Conservation (phyloP, 177 flowering plant species). For the Vitis hybrid region DNA sequence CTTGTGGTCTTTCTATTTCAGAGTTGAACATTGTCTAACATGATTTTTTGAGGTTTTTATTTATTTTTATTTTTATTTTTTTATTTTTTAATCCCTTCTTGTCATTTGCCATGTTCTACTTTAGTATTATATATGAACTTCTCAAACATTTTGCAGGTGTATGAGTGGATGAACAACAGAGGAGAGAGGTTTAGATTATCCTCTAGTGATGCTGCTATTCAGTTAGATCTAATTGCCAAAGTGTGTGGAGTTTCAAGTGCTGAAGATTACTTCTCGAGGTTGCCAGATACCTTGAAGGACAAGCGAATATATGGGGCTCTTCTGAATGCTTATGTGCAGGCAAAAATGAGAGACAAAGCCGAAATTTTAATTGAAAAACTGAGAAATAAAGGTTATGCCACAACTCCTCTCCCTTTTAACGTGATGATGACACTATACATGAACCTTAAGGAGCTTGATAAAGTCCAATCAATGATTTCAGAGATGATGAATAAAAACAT, state of each 20-base stretch:
- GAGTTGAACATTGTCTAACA: neutral
- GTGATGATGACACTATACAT: conserved; percentile 95
- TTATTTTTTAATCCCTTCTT: neutral
- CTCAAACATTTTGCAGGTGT: conserved; percentile 45
- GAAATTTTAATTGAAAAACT: conserved; percentile 58
- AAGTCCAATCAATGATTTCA: conserved; percentile 47
- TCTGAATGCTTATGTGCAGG: conserved; percentile 64
- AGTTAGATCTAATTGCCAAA: conserved; percentile 77
- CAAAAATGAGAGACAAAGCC: conserved; percentile 67
- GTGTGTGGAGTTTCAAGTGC: conserved; percentile 70
- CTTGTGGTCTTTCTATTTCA: neutral
- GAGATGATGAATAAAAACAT: conserved; percentile 69
- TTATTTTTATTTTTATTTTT: too few species aligned
- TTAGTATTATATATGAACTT: neutral
- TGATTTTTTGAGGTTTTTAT: neutral
- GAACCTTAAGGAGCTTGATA: conserved; percentile 66
- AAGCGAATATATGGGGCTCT: conserved; percentile 73
- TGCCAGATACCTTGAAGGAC: conserved; percentile 62
- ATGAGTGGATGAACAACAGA: conserved; percentile 77
- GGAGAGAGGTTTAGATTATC: conserved; percentile 57
- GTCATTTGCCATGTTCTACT: neutral
- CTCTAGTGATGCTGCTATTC: conserved; percentile 83
- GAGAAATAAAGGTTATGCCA: conserved; percentile 52
- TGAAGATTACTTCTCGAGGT: conserved; percentile 58
- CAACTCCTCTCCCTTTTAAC: conserved; percentile 68